phyloP scores from a whole-genome alignment of 495 filamentous ascomycete genomes.

The Xylaria telfairii region DNA sequence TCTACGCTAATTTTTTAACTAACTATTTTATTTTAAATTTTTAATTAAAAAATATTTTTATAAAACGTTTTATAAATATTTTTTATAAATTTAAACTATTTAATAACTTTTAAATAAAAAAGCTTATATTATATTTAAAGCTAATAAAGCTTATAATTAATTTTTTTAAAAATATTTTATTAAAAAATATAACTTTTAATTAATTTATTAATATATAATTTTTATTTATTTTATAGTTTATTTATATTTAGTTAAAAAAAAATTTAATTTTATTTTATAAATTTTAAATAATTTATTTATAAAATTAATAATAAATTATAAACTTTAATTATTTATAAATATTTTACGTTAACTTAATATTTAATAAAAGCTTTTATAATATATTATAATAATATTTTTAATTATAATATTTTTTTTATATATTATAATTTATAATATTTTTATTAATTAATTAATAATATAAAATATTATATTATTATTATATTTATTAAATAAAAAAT shows the following conservation, averaged over 20 bases:
- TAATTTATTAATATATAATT: slow-evolving; percentile 15
- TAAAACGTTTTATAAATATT: too few species aligned
- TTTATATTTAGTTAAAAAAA: slow-evolving; percentile 4
- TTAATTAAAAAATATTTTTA: too few species aligned
- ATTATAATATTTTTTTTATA: too few species aligned
- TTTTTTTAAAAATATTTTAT: slow-evolving; percentile 8
- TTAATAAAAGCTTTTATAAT: background rate
- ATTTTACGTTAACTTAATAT: background rate
- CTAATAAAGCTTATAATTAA: background rate
- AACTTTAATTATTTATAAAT: slow-evolving; percentile 3
- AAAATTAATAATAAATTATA: slow-evolving; percentile 7
- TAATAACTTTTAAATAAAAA: too few species aligned
- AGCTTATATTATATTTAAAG: background rate
- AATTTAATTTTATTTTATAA: slow-evolving; percentile 9
- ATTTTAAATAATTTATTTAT: background rate
- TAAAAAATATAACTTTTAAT: slow-evolving; percentile 10
- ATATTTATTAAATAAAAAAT: too few species aligned
- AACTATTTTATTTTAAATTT: too few species aligned
- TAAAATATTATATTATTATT: too few species aligned
- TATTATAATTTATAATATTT: too few species aligned
- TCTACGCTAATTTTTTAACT: too few species aligned
- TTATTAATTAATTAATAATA: too few species aligned
- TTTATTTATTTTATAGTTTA: slow-evolving; percentile 2
- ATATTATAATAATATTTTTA: too few species aligned
- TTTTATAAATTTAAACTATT: too few species aligned